These are phyloP conservation scores for Ambrosiella beaveri DNA, from an alignment of 2,329 filamentous ascomycete genomes.

Conservation along the genomic window DNA sequence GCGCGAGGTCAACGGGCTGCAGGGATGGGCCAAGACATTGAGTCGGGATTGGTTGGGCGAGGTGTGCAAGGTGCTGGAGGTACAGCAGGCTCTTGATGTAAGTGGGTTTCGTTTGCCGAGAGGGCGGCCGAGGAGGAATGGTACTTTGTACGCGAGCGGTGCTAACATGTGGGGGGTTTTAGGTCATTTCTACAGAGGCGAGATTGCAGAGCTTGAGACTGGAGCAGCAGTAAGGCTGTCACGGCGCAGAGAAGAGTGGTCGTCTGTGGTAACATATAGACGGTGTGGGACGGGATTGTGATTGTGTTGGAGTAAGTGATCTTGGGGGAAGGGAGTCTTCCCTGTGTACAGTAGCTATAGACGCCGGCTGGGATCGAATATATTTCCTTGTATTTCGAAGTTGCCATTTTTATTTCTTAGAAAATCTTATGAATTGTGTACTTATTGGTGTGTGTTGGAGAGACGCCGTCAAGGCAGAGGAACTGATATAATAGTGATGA, in stretches of 20 bases:
- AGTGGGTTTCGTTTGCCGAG: constrained; percentile 23
- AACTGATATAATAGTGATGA: neutral
- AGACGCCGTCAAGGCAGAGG: neutral
- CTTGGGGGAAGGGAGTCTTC: constrained; percentile 1
- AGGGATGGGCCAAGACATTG: constrained; percentile 89
- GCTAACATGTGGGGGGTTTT: constrained; percentile 16
- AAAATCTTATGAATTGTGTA: neutral
- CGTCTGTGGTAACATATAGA: neutral
- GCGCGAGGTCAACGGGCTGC: constrained; percentile 81
- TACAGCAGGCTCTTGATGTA: constrained; percentile 90
- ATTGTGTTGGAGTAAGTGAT: neutral
- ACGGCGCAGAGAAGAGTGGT: neutral
- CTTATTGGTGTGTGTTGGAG: neutral
- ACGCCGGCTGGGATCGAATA: constrained; percentile 1
- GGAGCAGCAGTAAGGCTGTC: constrained; percentile 10
- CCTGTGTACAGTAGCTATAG: constrained; percentile 13
- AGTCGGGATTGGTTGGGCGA: constrained; percentile 88
- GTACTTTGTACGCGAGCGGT: neutral
- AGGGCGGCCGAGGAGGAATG: neutral
- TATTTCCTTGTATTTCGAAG: neutral
- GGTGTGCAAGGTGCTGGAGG: constrained; percentile 81
- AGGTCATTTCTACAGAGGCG: constrained; percentile 83
- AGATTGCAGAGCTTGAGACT: constrained; percentile 57
- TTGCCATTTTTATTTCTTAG: neutral
- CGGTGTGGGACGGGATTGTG: neutral